A percentile compares a stretch with the other conserved stretches of the same genome.
Conservation (phyloP, 2,329 filamentous ascomycete species). For the Dactylellina leptospora region DNA sequence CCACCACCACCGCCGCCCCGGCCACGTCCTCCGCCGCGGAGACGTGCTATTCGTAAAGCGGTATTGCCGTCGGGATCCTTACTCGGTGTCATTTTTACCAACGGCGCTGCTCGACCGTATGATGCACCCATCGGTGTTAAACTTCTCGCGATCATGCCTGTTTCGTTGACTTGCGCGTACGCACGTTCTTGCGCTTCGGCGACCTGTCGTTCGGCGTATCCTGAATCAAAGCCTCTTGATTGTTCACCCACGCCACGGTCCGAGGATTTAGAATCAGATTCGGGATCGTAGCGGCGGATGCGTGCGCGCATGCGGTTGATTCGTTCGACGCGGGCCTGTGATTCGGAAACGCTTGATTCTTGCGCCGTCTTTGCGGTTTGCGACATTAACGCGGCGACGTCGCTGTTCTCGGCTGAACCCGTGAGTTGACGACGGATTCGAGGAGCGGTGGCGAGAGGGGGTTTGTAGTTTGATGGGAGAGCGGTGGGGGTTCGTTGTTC, state of each 20-base stretch:
- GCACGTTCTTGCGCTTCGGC: conserved; percentile 17
- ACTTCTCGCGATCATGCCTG: background rate
- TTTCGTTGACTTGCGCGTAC: background rate
- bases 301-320: conserved; percentile 7
- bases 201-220: conserved; percentile 17
- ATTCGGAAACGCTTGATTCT: background rate
- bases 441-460: background rate
- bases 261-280: background rate
- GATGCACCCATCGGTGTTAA: background rate
- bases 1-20: conserved; percentile 18
- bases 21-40: background rate
- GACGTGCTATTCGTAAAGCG: background rate
- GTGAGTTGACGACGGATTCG: background rate
- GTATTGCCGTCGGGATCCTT: conserved; percentile 2
- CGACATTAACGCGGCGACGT: conserved; percentile 24
- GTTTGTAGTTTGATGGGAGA: conserved; percentile 5
- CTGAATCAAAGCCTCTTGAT: background rate
- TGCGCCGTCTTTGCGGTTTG: conserved; percentile 10
- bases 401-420: background rate
- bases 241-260: background rate
- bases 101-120: background rate
- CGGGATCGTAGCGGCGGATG: conserved; percentile 3
- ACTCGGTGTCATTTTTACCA: background rate
- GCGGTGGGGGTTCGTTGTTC: background rate
- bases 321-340: background rate